Conservation (phyloP, 164 flowering plant genomes). For the Annona squamosa region DNA sequence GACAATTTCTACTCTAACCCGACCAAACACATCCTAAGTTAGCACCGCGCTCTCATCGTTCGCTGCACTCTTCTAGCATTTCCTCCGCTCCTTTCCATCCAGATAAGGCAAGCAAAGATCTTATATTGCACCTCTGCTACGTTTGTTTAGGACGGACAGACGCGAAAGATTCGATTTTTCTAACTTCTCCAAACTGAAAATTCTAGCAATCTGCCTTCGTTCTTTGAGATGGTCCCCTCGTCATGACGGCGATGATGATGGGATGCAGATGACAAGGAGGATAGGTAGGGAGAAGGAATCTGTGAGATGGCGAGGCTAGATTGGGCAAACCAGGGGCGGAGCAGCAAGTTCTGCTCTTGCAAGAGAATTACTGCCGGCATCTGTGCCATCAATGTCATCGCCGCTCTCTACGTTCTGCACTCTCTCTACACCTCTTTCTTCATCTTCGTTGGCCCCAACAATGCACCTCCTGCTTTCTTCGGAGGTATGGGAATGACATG, state of each 20-base stretch:
- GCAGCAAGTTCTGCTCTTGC: slow-evolving; percentile 43
- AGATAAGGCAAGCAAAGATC: too few relatives aligned
- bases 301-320: slow-evolving; percentile 51
- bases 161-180: neutral
- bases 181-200: neutral
- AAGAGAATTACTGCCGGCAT: slow-evolving; percentile 62
- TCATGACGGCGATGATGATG: slow-evolving; percentile 22
- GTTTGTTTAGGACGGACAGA: too few relatives aligned
- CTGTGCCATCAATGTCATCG: slow-evolving; percentile 66
- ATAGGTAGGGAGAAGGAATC: neutral
- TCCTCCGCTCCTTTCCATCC: too few relatives aligned
- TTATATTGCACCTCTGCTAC: too few relatives aligned
- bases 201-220: neutral
- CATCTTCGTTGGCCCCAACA: slow-evolving; percentile 30
- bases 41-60: too few relatives aligned
- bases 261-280: slow-evolving; percentile 26
- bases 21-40: too few relatives aligned
- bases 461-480: slow-evolving; percentile 7
- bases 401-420: slow-evolving; percentile 76
- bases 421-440: slow-evolving; percentile 61
- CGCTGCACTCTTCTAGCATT: too few relatives aligned
- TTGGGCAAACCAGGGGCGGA: slow-evolving; percentile 38
- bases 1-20: too few relatives aligned
- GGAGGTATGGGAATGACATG: neutral
- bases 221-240: neutral